A percentile compares a stretch with the other conserved stretches of the same genome.
phyloP scores from a whole-genome alignment of 73 alveolate genomes.

The Effrenium voratum region DNA sequence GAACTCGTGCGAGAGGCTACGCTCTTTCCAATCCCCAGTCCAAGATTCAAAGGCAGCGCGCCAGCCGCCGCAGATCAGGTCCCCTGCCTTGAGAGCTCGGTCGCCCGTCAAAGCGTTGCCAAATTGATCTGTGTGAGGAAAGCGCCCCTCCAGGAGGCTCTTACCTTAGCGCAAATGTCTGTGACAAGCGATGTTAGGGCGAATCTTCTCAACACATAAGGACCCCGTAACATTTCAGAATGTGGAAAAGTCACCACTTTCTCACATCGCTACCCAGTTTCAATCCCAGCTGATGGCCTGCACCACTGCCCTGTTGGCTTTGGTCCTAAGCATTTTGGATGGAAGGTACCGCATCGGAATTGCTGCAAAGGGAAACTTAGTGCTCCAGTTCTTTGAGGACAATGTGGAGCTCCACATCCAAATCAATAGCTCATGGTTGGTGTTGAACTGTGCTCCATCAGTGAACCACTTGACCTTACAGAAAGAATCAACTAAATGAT shows the following conservation, averaged over 20 bases:
- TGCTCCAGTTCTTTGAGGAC: neutral
- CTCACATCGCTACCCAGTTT: neutral
- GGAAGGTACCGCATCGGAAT: neutral
- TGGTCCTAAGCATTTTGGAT: neutral
- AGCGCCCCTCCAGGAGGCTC: neutral
- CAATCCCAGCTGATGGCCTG: constrained; percentile 3
- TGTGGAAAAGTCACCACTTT: neutral
- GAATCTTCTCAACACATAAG: neutral
- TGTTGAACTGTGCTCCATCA: constrained; percentile 20
- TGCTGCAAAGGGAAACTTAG: constrained; percentile 11
- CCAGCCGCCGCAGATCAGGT: neutral
- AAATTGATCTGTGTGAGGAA: neutral
- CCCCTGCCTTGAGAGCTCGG: neutral
- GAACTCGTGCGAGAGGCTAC: neutral
- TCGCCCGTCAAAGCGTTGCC: neutral
- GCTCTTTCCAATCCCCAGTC: constrained; percentile 36
- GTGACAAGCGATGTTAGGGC: neutral
- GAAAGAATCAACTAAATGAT: too few species aligned
- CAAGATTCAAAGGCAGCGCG: neutral
- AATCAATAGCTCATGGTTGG: neutral
- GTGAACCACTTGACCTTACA: neutral
- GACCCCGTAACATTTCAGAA: neutral
- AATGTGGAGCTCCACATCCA: neutral
- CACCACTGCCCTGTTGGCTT: neutral
- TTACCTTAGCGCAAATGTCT: neutral